These are phyloP conservation scores for Lepidium didymum DNA, from an alignment of 345 rosid species.

Conservation along the genomic window DNA sequence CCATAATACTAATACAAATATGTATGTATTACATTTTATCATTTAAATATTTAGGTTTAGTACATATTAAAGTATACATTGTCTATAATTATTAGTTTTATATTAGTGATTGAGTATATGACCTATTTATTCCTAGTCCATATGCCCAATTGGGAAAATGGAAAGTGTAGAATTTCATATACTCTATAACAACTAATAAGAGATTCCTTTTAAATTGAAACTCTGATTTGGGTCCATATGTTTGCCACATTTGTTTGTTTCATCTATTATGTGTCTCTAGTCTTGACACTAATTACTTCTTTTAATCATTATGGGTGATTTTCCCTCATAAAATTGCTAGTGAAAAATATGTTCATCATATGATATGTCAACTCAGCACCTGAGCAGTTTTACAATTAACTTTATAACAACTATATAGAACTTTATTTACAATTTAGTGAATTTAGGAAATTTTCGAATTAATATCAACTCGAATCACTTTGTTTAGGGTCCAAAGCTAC, in stretches of 20 bases:
- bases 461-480: neutral
- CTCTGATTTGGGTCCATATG: slow-evolving; percentile 41
- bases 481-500: neutral
- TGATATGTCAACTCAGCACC: slow-evolving; percentile 14
- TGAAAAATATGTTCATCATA: slow-evolving; percentile 6
- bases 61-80: too few species aligned
- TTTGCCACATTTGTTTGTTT: slow-evolving; percentile 39
- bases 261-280: slow-evolving; percentile 23
- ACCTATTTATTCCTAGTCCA: slow-evolving; percentile 43
- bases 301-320: slow-evolving; percentile 18
- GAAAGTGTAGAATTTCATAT: slow-evolving; percentile 17
- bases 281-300: slow-evolving; percentile 25
- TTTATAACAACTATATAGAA: neutral
- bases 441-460: neutral
- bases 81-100: neutral
- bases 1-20: too few species aligned
- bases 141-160: slow-evolving; percentile 59
- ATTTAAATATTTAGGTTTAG: too few species aligned
- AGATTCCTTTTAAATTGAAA: slow-evolving; percentile 7
- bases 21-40: too few species aligned
- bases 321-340: slow-evolving; percentile 2
- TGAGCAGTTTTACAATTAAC: neutral
- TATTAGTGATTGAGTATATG: slow-evolving; percentile 7
- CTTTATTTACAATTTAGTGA: too few species aligned
- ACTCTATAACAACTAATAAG: slow-evolving; percentile 10